phyloP scores from a whole-genome alignment of 2,329 filamentous ascomycete genomes.

The Penicillium rolfsii region DNA sequence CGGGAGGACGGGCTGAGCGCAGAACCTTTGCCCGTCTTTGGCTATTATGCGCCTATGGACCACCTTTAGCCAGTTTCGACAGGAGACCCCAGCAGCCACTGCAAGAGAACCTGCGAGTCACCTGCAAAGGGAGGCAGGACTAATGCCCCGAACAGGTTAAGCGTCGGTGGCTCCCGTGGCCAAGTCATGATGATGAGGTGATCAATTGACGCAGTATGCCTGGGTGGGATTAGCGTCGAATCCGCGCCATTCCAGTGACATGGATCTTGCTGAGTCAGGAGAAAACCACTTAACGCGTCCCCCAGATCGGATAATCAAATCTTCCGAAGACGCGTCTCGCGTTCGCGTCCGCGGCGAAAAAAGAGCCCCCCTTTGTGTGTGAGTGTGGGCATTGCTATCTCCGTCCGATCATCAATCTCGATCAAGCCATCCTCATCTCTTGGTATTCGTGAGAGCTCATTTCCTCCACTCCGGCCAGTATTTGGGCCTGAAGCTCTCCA shows the following conservation, averaged over 20 bases:
- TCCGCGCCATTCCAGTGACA: not conserved
- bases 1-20: not conserved
- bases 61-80: not conserved
- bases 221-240: not conserved
- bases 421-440: constrained; percentile 7
- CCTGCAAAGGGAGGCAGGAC: not conserved
- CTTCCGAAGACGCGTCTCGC: constrained; percentile 24
- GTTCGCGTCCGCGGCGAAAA: constrained; percentile 32
- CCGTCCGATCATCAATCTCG: constrained; percentile 9
- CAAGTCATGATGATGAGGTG: not conserved
- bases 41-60: not conserved
- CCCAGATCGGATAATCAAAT: constrained; percentile 21
- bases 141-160: constrained; percentile 1
- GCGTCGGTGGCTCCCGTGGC: not conserved
- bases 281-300: constrained; percentile 44
- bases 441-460: constrained; percentile 13
- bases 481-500: constrained; percentile 29
- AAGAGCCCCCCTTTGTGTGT: constrained; percentile 10
- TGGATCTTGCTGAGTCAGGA: constrained; percentile 1
- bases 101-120: not conserved
- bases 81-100: not conserved
- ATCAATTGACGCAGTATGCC: not conserved
- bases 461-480: constrained; percentile 23
- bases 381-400: not conserved
- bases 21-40: not conserved